phyloP scores from a whole-genome alignment of 805 yeast genomes.

The Myxozyma neotropica region DNA sequence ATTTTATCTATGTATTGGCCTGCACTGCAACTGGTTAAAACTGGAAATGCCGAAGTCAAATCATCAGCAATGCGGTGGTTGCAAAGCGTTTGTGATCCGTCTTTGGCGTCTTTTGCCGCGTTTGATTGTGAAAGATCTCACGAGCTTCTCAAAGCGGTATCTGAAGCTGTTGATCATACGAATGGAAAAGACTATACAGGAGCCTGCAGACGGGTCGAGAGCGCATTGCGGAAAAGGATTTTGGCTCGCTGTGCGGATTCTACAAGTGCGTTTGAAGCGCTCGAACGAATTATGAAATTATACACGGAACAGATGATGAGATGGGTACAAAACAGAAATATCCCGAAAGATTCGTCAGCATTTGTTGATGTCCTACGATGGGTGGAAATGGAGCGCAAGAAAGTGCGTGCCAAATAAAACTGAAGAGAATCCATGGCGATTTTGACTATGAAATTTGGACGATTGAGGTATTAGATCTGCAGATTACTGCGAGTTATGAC shows the following conservation, averaged over 20 bases:
- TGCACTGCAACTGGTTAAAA: slow-evolving; percentile 1
- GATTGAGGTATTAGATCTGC: too few species aligned
- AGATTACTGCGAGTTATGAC: too few species aligned
- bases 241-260: neutral
- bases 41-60: neutral
- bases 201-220: neutral
- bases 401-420: neutral
- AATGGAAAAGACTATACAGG: slow-evolving; percentile 6
- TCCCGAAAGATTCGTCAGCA: slow-evolving; percentile 1
- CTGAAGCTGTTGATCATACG: slow-evolving; percentile 11
- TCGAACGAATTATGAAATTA: slow-evolving; percentile 3
- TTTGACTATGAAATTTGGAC: neutral
- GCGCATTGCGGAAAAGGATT: neutral
- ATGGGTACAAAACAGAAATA: slow-evolving; percentile 19
- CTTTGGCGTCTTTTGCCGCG: too few species aligned
- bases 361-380: slow-evolving; percentile 20
- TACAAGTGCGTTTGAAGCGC: neutral
- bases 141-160: neutral
- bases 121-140: too few species aligned
- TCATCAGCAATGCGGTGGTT: neutral
- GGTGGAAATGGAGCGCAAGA: slow-evolving; percentile 17
- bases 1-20: slow-evolving; percentile 13
- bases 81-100: neutral
- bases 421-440: too few species aligned
- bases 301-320: slow-evolving; percentile 11